Conservation (phyloP, 805 yeast genomes). For the Torulaspora gathmanii region DNA sequence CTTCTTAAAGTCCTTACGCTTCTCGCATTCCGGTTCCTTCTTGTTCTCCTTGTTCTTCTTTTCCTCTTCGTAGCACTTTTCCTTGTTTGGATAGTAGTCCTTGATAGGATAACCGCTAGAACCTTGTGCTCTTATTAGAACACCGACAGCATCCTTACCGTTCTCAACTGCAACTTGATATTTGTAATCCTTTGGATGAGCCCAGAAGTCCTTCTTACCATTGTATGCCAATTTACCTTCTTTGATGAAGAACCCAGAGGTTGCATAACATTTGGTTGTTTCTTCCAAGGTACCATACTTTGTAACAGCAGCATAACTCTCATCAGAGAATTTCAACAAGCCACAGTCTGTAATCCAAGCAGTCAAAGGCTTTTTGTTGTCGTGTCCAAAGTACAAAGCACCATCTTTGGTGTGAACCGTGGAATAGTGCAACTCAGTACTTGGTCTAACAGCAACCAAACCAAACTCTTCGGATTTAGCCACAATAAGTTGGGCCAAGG, state of each 20-base stretch:
- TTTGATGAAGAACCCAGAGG: conserved; percentile 39
- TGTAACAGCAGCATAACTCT: conserved; percentile 30
- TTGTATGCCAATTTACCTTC: conserved; percentile 38
- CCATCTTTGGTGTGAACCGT: conserved; percentile 19
- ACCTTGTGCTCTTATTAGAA: conserved; percentile 20
- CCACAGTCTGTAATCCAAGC: conserved; percentile 36
- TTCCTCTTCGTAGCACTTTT: conserved; percentile 6
- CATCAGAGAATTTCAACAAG: conserved; percentile 30
- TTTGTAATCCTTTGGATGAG: conserved; percentile 35
- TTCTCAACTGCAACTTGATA: conserved; percentile 29
- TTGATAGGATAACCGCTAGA: conserved; percentile 9
- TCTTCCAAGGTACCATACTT: conserved; percentile 22
- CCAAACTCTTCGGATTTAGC: conserved; percentile 40
- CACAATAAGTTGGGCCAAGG: conserved; percentile 22
- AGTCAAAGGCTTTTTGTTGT: conserved; percentile 17
- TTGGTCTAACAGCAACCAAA: conserved; percentile 36
- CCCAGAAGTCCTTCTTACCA: conserved; percentile 37
- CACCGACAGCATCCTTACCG: conserved; percentile 23
- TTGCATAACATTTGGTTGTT: conserved; percentile 25
- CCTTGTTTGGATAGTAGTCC: conserved; percentile 9
- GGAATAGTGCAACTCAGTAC: conserved; percentile 35
- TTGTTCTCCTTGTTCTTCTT: conserved; percentile 2
- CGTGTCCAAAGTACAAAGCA: conserved; percentile 20
- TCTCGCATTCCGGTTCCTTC: conserved; percentile 1
- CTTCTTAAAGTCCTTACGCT: neutral